Evolutionary conservation across 306 rosid species (phyloP), one percentile per base, ranked within the genome.

Genomic region (Pueraria montana): DNA sequence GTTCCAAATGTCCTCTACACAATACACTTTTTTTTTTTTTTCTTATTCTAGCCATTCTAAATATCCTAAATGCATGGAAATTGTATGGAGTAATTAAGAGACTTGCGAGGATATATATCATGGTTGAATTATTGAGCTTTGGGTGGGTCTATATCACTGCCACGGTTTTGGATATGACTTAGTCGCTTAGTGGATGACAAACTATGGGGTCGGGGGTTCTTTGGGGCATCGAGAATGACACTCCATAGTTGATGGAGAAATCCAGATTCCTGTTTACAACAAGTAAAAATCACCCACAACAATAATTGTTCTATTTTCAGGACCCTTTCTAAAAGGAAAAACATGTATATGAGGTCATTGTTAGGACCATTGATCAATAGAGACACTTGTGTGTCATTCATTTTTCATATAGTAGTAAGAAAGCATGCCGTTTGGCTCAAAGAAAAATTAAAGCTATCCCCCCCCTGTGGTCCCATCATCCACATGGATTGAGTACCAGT

Each of bases 81-180:
- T 49, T 14, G 56, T 17, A 16, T 14, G 8, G n/a, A 48, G 53
- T 48, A 48, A 50, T 4, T 45, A 45, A 45, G 0, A 49, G 56
- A 49, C 18, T 11, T n/a, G 7, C 23, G 11, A 52, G 26, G 62
- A 55, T 18, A 53, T 2, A n/a, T 49, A 50, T 16, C 12, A 12
- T 55, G 4, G 26, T 20, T 74, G 80, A 84, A 87, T 89, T 86
- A 91, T 91, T 89, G 86, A 73, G 64, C 2, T n/a, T n/a, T 13
- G 45, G 17, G 79, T 65, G 86, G 83, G 86, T 32, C 82, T 21
- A 21, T 62, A 78, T 77, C 61, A 50, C 18, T 78, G 72, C 52
- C 48, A 27, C 5, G 67, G 46, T 46, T 83, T 86, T 88, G 95
- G 87, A 89, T 86, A 45, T 82, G 43, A 81, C 71, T 71, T 40